Percentiles rank a stretch among this genome's conserved stretches.
Evolutionary conservation across 345 rosid species (phyloP).

Genomic region (Diplotaxis tenuifolia): DNA sequence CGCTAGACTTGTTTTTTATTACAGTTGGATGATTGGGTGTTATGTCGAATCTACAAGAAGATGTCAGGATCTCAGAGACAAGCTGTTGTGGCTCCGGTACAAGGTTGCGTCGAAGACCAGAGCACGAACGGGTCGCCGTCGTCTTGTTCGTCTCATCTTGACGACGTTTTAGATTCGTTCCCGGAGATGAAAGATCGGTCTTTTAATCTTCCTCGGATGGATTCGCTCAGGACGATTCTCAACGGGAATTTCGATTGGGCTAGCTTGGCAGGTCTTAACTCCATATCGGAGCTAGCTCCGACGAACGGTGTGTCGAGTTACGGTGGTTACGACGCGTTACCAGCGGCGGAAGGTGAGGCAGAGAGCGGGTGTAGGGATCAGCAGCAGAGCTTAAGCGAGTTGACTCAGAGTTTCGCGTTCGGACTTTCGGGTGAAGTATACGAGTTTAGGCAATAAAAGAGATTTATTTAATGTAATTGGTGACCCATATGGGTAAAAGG

Average conservation of each 20-base stretch:
- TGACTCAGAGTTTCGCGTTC: conserved; percentile 43
- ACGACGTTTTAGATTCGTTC: conserved; percentile 69
- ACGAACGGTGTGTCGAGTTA: conserved; percentile 37
- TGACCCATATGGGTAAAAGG: too few species aligned
- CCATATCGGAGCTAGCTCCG: conserved; percentile 46
- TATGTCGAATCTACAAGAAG: conserved; percentile 91
- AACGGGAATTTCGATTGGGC: conserved; percentile 80
- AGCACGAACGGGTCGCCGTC: conserved; percentile 56
- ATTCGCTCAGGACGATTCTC: conserved; percentile 47
- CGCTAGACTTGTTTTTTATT: not conserved
- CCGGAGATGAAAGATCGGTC: conserved; percentile 58
- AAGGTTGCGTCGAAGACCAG: conserved; percentile 50
- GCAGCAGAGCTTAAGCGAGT: conserved; percentile 38
- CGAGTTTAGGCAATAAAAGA: conserved; percentile 50
- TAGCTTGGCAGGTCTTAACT: conserved; percentile 52
- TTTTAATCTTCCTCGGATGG: conserved; percentile 50
- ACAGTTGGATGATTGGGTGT: conserved; percentile 95
- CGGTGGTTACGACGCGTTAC: conserved; percentile 34
- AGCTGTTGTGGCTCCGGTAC: conserved; percentile 29
- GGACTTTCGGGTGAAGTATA: conserved; percentile 52
- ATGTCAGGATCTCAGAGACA: conserved; percentile 55
- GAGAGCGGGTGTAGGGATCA: conserved; percentile 57
- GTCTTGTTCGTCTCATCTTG: conserved; percentile 74
- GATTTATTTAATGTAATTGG: not conserved
- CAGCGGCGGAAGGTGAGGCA: conserved; percentile 61